Percentiles rank a stretch among this genome's conserved stretches.
Conservation (phyloP, 2,329 filamentous ascomycete species). For the Aspergillus bombycis region DNA sequence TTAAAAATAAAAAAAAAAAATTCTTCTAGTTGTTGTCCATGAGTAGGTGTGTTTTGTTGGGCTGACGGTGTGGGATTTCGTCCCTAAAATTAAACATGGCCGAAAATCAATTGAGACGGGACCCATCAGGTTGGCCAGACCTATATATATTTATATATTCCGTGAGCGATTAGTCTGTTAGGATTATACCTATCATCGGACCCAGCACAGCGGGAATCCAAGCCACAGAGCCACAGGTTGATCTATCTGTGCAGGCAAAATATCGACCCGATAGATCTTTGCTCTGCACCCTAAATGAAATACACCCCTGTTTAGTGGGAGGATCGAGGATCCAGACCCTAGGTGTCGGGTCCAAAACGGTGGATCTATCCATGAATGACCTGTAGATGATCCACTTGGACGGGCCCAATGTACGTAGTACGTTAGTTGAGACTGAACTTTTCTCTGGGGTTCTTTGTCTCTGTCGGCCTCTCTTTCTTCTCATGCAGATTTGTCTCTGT, state of each 20-base stretch:
- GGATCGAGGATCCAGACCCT: not conserved
- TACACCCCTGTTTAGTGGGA: not conserved
- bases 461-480: too few species aligned
- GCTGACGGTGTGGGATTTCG: not conserved
- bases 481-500: too few species aligned
- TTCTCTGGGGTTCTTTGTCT: not conserved
- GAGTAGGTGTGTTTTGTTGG: not conserved
- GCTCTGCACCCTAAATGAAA: not conserved
- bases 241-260: slow-evolving; percentile 1
- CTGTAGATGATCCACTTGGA: slow-evolving; percentile 3
- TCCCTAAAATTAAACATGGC: not conserved
- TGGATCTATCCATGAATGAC: slow-evolving; percentile 2
- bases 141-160: not conserved
- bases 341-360: not conserved
- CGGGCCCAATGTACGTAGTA: not conserved
- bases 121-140: not conserved
- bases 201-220: not conserved
- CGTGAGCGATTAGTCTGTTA: not conserved
- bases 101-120: not conserved
- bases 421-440: not conserved
- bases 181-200: slow-evolving; percentile 1
- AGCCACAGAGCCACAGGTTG: slow-evolving; percentile 1
- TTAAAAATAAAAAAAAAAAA: too few species aligned
- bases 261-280: slow-evolving; percentile 2
- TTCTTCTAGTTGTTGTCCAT: not conserved